Evolutionary conservation across 768 basidiomycete genomes (phyloP), one percentile per base, ranked within the genome.

Genomic region (Sistotremastrum niveocremeum): DNA sequence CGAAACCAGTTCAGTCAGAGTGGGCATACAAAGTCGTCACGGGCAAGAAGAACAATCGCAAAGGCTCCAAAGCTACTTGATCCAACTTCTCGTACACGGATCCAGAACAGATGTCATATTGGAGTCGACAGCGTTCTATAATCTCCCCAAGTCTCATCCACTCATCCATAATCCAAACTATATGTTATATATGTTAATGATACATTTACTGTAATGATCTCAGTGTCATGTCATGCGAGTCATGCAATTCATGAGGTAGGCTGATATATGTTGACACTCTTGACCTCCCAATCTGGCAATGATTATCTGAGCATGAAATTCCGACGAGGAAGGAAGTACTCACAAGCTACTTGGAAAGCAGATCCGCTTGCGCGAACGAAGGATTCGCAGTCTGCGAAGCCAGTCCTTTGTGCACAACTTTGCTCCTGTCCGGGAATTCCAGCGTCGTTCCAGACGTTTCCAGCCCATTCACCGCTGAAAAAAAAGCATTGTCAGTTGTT

Each of bases 391-490:
- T 81, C 84, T 29, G 81, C 66, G 60, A 77, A 79, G 37, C 88
- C 89, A 9, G 91, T 97, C 53, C 74, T 71, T 53, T 77, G 67
- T 10, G 86, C 85, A 56, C 91, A 97, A 60, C 84, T 89, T 60
- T 83, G 74, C 11, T 76, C 77, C 65, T 93, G 90, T 44, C 90
- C 90, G 11, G 84, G 85, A 45, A 81, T 72, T 32, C 86, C 86
- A 42, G 80, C 63, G 28, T 55, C 50, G 42, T 62, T 65, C 91
- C 91, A 97, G n/a, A 76, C 81, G 40, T 65, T 66, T 41, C 79
- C 77, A 7, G 90, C 89, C 91, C 90, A 97, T 53, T 93, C 85
- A 49, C 90, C 90, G 54, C 86, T 82, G 50, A 34, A 46, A 33
- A 28, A 34, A 42, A 5, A n/a, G 12, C 35, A 11, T 28, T 20